A percentile compares a stretch with the other conserved stretches of the same genome.
phyloP scores from a whole-genome alignment of 2,329 filamentous ascomycete genomes.

The Cordyceps cateniannulata region DNA sequence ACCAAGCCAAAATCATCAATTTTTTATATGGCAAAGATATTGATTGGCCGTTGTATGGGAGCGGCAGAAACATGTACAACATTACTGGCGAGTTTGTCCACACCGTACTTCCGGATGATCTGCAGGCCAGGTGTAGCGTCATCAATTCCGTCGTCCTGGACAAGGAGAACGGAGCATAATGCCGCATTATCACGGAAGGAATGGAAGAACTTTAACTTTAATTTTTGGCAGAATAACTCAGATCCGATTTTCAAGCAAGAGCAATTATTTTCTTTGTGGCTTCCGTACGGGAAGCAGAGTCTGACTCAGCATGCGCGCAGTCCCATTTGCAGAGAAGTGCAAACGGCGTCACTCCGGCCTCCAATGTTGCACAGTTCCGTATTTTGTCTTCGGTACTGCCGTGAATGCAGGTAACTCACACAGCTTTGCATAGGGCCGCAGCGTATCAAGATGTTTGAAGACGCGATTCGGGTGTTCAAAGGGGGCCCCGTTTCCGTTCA shows the following conservation, averaged over 20 bases:
- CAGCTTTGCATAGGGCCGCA: accelerated
- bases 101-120: background rate
- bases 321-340: background rate
- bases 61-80: constrained; percentile 11
- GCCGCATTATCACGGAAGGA: background rate
- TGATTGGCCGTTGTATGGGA: constrained; percentile 14
- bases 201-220: too few relatives aligned
- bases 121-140: constrained; percentile 13
- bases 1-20: constrained; percentile 14
- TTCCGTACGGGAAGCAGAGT: background rate
- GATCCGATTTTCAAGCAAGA: too few relatives aligned
- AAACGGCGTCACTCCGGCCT: background rate
- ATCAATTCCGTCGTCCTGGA: constrained; percentile 13
- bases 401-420: background rate
- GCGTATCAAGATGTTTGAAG: background rate
- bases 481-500: too few relatives aligned
- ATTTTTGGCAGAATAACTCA: too few relatives aligned
- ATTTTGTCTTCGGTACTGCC: background rate
- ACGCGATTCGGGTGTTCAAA: too few relatives aligned
- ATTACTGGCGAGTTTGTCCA: constrained; percentile 11
- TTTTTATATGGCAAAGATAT: constrained; percentile 14
- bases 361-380: background rate
- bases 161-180: constrained; percentile 11
- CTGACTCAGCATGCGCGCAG: background rate
- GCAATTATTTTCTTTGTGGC: too few relatives aligned